A percentile compares a stretch with the other conserved stretches of the same genome.
phyloP scores from a whole-genome alignment of 2,329 filamentous ascomycete species.

The Fusarium sarcochroum region DNA sequence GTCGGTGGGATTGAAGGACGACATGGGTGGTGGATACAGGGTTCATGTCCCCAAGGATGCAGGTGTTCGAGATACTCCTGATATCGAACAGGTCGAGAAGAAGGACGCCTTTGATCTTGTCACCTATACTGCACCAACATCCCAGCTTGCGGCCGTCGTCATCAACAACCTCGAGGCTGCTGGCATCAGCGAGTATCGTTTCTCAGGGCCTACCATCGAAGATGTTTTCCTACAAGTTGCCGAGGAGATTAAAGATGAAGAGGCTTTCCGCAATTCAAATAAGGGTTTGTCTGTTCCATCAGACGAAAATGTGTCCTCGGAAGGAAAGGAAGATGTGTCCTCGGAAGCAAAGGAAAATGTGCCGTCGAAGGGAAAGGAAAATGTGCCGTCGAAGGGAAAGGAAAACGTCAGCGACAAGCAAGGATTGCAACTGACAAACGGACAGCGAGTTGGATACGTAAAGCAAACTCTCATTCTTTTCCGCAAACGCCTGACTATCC shows the following conservation, averaged over 20 bases:
- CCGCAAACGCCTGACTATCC: conserved; percentile 80
- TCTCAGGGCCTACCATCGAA: conserved; percentile 91
- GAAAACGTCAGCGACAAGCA: conserved; percentile 50
- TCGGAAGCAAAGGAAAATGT: too few relatives aligned
- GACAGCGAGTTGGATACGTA: conserved; percentile 76
- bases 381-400: too few relatives aligned
- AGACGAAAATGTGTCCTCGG: conserved; percentile 43
- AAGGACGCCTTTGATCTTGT: conserved; percentile 77
- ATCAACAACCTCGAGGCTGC: conserved; percentile 77
- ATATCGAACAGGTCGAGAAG: conserved; percentile 69
- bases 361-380: too few relatives aligned
- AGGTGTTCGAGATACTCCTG: conserved; percentile 61
- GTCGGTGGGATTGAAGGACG: conserved; percentile 87
- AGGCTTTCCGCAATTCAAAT: conserved; percentile 48
- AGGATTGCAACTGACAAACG: conserved; percentile 73
- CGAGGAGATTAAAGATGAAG: conserved; percentile 78
- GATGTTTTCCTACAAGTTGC: conserved; percentile 91
- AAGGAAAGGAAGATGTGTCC: too few relatives aligned
- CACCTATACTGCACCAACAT: conserved; percentile 79
- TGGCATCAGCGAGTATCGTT: conserved; percentile 82
- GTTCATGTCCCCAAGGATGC: conserved; percentile 78
- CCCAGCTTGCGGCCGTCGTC: conserved; percentile 77
- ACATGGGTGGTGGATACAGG: conserved; percentile 85
- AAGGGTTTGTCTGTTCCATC: conserved; percentile 33
- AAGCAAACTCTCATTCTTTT: conserved; percentile 82